Evolutionary conservation across 768 basidiomycete species (phyloP), one percentile per base, ranked within the genome.

Genomic region (Boletus pseudo-olivaceus): DNA sequence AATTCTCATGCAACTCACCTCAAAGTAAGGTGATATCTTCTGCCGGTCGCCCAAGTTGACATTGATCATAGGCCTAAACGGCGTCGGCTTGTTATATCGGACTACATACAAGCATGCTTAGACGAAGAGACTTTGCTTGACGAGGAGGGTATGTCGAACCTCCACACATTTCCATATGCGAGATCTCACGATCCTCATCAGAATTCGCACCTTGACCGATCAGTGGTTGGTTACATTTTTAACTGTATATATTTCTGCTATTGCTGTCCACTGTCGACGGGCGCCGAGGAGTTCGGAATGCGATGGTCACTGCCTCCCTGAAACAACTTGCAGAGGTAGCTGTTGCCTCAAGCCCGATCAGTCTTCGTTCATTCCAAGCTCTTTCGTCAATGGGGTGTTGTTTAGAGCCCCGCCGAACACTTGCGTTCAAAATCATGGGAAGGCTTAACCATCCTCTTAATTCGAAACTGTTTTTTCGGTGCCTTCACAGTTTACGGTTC

Each of bases 41-140:
- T 40, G 9, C 20, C 30, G 17, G 29, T 45, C 19, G 40, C 40
- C 39, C 32, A 32, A 56, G 51, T 55, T 64, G 48, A 65, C 43
- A 38, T 27, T 52, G 47, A 55, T 46, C 2, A 23, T 53, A 94
- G 93, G 62, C 90, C 91, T 2, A 92, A 89, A 72, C 81, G 85
- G 26, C 83, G 90, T 44, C 82, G 90, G 62, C 77, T 95, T 7
- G 78, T 96, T 9, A 76, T 93, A 49, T 77, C 85, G 0, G 88
- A 90, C 55, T 97, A 82, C 68, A 81, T 97, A 37, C 72, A 80
- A 40, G 86, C 84, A 6, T 93, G 87, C 64, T 63, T 94, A 32
- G 91, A 91, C n/a, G 90, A 94, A 65, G 80, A 78, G 40, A 92
- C 91, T 0, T 67, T 95, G 40, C 76, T 94, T 35, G 85, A 93